A percentile compares a stretch with the other conserved stretches of the same genome.
phyloP scores from a whole-genome alignment of 805 yeast genomes.

The Teunomyces lycoperdinae region DNA sequence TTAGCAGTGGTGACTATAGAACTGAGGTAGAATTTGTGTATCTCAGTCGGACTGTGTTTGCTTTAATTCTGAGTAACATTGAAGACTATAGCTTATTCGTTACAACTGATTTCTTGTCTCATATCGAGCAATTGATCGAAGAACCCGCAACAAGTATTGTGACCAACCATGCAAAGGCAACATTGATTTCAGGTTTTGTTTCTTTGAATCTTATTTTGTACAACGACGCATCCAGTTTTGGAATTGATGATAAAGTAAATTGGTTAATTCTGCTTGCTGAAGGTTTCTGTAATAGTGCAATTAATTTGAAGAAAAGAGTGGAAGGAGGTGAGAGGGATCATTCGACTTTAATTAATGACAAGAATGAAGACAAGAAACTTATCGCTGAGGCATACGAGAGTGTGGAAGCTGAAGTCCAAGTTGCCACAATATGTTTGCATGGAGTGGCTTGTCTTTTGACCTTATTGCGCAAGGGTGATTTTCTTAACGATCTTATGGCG shows the following conservation, averaged over 20 bases:
- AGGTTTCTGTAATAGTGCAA: constrained; percentile 29
- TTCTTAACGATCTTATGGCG: constrained; percentile 39
- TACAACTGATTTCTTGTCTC: constrained; percentile 27
- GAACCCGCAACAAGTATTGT: constrained; percentile 34
- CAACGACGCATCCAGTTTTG: constrained; percentile 49
- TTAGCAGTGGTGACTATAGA: constrained; percentile 31
- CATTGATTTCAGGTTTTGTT: constrained; percentile 36
- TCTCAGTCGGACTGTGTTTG: constrained; percentile 38
- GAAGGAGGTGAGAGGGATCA: constrained; percentile 43
- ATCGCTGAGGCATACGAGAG: constrained; percentile 29
- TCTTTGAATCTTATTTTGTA: constrained; percentile 42
- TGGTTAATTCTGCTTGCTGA: constrained; percentile 46
- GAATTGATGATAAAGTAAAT: constrained; percentile 44
- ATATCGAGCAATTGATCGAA: constrained; percentile 25
- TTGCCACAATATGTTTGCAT: constrained; percentile 45
- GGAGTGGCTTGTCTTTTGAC: constrained; percentile 46
- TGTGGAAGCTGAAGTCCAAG: constrained; percentile 31
- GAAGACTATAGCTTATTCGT: constrained; percentile 47
- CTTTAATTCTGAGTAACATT: constrained; percentile 46
- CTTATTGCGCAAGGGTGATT: constrained; percentile 42
- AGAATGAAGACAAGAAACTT: constrained; percentile 32
- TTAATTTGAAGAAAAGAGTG: constrained; percentile 28
- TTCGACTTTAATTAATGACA: constrained; percentile 37
- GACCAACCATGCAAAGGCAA: constrained; percentile 38
- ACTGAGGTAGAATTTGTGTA: constrained; percentile 41